Conservation (phyloP, 768 basidiomycete genomes). For the Hericium coralloides region DNA sequence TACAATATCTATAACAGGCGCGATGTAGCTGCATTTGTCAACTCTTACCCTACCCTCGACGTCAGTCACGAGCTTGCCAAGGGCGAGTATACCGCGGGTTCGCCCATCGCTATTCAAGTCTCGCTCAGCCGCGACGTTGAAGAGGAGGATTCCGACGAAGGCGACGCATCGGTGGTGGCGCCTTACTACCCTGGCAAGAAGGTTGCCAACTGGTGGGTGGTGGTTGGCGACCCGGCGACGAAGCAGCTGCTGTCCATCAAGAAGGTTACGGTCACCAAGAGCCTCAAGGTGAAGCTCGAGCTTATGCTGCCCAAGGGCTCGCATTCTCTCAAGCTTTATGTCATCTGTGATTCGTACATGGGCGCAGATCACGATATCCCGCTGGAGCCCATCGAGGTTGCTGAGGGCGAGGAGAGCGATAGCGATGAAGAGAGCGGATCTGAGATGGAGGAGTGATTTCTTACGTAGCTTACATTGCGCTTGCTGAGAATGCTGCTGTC, state of each 20-base stretch:
- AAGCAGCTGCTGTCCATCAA: constrained; percentile 80
- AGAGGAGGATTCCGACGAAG: constrained; percentile 46
- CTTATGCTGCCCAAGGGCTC: constrained; percentile 80
- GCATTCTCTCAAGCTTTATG: constrained; percentile 76
- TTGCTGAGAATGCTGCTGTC: not conserved
- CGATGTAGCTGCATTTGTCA: constrained; percentile 92
- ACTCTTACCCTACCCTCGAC: constrained; percentile 95
- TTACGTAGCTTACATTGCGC: not conserved
- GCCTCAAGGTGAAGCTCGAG: constrained; percentile 78
- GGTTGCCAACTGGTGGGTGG: constrained; percentile 96
- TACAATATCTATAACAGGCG: constrained; percentile 43
- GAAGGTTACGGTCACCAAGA: constrained; percentile 73
- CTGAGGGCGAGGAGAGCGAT: constrained; percentile 83
- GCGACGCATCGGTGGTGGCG: constrained; percentile 82
- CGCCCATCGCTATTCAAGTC: constrained; percentile 77
- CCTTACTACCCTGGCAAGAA: constrained; percentile 89
- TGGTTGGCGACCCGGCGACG: constrained; percentile 78
- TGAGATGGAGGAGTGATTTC: constrained; percentile 46
- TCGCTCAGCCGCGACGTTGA: constrained; percentile 64
- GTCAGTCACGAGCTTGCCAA: constrained; percentile 81
- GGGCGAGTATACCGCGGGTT: constrained; percentile 78
- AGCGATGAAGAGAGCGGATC: constrained; percentile 68
- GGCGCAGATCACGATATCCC: constrained; percentile 91
- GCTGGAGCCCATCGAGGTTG: constrained; percentile 76
- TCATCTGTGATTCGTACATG: constrained; percentile 88